phyloP scores from a whole-genome alignment of 345 rosid species.

The Eucalyptus shirleyi region DNA sequence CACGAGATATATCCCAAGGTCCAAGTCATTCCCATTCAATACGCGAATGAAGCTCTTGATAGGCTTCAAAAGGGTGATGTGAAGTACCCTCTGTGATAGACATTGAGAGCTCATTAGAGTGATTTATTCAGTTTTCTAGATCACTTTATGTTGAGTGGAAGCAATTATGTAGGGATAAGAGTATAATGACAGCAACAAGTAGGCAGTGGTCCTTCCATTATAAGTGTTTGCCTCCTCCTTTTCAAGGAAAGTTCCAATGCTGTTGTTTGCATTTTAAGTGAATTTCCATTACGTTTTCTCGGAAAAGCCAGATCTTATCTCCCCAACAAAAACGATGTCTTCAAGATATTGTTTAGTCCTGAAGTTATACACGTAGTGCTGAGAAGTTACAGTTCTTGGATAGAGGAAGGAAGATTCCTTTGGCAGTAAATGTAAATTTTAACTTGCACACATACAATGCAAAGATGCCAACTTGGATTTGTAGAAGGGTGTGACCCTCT shows the following conservation, averaged over 20 bases:
- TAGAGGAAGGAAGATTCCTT: not conserved
- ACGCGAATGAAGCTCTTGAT: conserved; percentile 19
- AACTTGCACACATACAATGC: not conserved
- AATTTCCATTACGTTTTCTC: not conserved
- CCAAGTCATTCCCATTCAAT: conserved; percentile 13
- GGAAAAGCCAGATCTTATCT: not conserved
- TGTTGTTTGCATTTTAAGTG: not conserved
- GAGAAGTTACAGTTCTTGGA: not conserved
- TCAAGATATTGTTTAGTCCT: not conserved
- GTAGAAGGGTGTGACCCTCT: not conserved
- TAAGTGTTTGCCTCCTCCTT: not conserved
- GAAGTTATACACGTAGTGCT: not conserved
- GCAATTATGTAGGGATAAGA: not conserved
- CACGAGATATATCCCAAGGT: conserved; percentile 9
- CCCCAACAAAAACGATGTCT: not conserved
- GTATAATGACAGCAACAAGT: not conserved
- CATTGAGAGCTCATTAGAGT: conserved; percentile 11
- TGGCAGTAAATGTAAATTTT: not conserved
- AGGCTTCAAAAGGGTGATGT: conserved; percentile 16
- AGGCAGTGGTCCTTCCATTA: not conserved
- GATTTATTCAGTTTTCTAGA: not conserved
- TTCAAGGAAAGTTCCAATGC: not conserved
- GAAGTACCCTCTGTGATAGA: conserved; percentile 17
- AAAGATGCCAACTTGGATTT: not conserved
- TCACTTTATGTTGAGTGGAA: not conserved